Evolutionary conservation across 495 filamentous ascomycete species (phyloP).

Genomic region (Daldinia caldariorum): DNA sequence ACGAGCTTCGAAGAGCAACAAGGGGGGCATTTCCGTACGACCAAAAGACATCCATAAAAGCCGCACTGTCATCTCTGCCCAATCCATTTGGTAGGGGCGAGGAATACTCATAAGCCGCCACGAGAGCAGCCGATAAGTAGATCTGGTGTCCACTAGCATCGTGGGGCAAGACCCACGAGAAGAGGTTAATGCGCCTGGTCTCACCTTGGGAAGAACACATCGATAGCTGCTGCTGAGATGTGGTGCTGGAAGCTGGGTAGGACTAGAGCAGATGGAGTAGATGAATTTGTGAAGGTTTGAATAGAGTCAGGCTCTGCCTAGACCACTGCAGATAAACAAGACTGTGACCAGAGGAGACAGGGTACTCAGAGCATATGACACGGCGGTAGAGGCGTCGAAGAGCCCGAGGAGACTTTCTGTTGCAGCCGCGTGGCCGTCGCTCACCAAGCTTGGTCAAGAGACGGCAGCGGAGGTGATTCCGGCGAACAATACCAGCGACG

Average conservation of each 20-base stretch:
- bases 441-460: conserved; percentile 39
- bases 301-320: conserved; percentile 35
- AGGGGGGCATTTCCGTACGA: conserved; percentile 72
- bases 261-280: conserved; percentile 36
- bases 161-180: conserved; percentile 61
- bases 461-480: conserved; percentile 51
- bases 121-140: conserved; percentile 45
- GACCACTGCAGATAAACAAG: conserved; percentile 26
- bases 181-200: conserved; percentile 82
- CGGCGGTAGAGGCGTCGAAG: conserved; percentile 41
- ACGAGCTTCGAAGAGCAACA: conserved; percentile 41
- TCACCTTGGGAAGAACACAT: conserved; percentile 58
- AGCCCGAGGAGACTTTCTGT: conserved; percentile 48
- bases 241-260: conserved; percentile 50
- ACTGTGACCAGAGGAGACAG: conserved; percentile 41
- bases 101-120: conserved; percentile 49
- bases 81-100: conserved; percentile 52
- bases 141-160: conserved; percentile 72
- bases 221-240: conserved; percentile 55
- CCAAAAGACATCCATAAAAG: conserved; percentile 91
- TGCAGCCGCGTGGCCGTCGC: conserved; percentile 52
- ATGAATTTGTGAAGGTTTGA: conserved; percentile 29
- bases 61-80: conserved; percentile 65
- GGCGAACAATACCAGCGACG: conserved; percentile 53
- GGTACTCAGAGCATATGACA: conserved; percentile 52